phyloP scores from a whole-genome alignment of 176 grass and related monocot species.

The Neostapfia colusana region DNA sequence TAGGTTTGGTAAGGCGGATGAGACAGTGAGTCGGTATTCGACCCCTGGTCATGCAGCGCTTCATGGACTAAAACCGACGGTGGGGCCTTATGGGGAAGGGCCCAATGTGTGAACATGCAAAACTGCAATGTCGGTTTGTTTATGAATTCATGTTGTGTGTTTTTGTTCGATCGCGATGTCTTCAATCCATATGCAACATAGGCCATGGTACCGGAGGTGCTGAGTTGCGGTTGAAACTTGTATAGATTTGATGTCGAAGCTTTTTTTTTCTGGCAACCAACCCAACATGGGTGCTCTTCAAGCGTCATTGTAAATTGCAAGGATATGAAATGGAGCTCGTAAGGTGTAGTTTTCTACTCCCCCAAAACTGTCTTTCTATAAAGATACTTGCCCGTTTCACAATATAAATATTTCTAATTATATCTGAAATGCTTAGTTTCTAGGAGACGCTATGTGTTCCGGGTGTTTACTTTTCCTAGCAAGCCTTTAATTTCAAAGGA shows the following conservation, averaged over 20 bases:
- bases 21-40: not conserved
- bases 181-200: not conserved
- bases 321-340: not conserved
- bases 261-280: not conserved
- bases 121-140: slow-evolving; percentile 39
- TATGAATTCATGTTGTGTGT: slow-evolving; percentile 36
- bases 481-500: not conserved
- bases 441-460: too few relatives aligned
- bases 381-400: too few relatives aligned
- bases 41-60: not conserved
- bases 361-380: too few relatives aligned
- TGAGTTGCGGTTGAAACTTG: slow-evolving; percentile 22
- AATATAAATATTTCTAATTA: too few relatives aligned
- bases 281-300: not conserved
- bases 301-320: not conserved
- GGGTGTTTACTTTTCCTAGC: too few relatives aligned
- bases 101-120: not conserved
- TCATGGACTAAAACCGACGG: too few relatives aligned
- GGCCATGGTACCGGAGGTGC: not conserved
- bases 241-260: slow-evolving; percentile 15
- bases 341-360: not conserved
- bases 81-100: too few relatives aligned
- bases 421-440: too few relatives aligned
- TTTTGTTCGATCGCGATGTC: not conserved
- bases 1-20: slow-evolving; percentile 5